These are phyloP conservation scores for Naegleria fowleri DNA, from an alignment of 208 protist species.

Conservation along the genomic window DNA sequence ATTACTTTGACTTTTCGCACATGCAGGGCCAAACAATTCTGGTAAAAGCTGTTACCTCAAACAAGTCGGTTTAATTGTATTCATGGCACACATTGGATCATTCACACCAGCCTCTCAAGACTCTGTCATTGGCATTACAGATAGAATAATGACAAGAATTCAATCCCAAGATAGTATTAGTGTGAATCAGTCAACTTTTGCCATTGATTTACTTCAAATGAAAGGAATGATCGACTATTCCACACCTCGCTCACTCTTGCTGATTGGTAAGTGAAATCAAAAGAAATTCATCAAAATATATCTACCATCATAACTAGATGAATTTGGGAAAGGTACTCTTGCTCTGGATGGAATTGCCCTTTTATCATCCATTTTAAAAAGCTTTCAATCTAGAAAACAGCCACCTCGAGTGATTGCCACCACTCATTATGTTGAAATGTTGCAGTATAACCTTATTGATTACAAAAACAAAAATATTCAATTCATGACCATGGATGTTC, in stretches of 20 bases:
- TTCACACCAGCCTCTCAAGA: constrained; percentile 71
- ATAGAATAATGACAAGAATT: constrained; percentile 53
- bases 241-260: neutral
- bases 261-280: neutral
- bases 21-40: constrained; percentile 63
- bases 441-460: constrained; percentile 27
- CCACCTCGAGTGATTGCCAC: constrained; percentile 24
- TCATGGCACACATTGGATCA: constrained; percentile 80
- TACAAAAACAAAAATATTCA: neutral
- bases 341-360: constrained; percentile 69
- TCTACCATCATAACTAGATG: no score
- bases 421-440: constrained; percentile 35
- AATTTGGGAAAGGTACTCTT: constrained; percentile 86
- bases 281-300: no score
- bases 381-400: constrained; percentile 39
- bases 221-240: neutral
- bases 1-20: neutral
- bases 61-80: constrained; percentile 79
- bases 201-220: constrained; percentile 7
- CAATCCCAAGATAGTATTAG: constrained; percentile 26
- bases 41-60: constrained; percentile 82
- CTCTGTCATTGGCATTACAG: constrained; percentile 45
- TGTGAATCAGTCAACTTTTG: constrained; percentile 20
- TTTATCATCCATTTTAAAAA: constrained; percentile 58
- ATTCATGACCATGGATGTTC: neutral